Evolutionary conservation across 2,329 filamentous ascomycete species (phyloP).

Genomic region (Colletotrichum sojae): DNA sequence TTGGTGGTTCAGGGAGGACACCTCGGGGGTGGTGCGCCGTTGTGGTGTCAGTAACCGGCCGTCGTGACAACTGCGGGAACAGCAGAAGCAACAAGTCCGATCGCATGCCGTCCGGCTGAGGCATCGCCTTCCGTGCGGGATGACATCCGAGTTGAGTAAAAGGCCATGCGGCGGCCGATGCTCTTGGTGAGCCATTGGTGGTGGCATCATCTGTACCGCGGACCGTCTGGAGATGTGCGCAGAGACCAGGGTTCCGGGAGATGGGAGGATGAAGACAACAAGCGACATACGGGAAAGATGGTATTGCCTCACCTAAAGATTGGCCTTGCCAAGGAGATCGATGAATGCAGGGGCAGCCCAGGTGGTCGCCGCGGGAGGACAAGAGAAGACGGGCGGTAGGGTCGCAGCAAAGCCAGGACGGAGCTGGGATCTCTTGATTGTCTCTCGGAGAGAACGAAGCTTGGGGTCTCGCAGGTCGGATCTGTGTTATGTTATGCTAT

Average conservation of each 20-base stretch:
- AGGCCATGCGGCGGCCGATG: too few relatives aligned
- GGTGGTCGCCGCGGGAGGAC: neutral
- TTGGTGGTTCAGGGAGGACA: neutral
- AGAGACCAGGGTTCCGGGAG: neutral
- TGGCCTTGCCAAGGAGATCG: conserved; percentile 29
- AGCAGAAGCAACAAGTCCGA: neutral
- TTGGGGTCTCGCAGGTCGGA: conserved; percentile 3
- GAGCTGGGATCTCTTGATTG: neutral
- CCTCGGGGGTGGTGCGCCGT: conserved; percentile 11
- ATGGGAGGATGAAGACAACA: conserved; percentile 13
- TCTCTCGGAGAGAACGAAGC: conserved; percentile 16
- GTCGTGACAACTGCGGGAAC: neutral
- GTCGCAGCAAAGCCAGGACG: neutral
- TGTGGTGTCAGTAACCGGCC: conserved; percentile 13
- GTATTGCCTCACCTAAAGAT: conserved; percentile 24
- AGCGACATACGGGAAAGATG: conserved; percentile 27
- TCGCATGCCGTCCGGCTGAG: conserved; percentile 18
- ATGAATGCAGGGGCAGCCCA: conserved; percentile 29
- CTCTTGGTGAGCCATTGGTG: too few relatives aligned
- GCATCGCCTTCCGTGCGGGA: neutral
- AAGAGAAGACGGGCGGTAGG: neutral
- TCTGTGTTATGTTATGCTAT: neutral
- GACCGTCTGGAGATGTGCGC: neutral
- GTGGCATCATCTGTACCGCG: too few relatives aligned
- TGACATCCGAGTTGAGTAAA: too few relatives aligned